Conservation (phyloP, 2,329 filamentous ascomycete genomes). For the Colletotrichum filicis region DNA sequence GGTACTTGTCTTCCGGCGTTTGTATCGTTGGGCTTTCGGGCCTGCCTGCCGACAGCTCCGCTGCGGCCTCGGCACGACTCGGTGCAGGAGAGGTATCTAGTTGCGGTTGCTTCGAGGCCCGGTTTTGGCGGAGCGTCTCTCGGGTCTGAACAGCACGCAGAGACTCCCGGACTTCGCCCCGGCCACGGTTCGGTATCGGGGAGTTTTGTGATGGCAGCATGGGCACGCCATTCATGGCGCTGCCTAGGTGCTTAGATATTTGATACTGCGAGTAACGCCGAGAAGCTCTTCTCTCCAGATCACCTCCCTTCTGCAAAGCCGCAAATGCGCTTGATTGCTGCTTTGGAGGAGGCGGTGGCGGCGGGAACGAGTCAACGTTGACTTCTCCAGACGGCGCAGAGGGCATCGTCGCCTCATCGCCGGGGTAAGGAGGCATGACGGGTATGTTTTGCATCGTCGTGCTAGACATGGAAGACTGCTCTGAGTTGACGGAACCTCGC, state of each 20-base stretch:
- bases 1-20: conserved; percentile 74
- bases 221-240: conserved; percentile 83
- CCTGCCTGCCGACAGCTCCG: conserved; percentile 11
- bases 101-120: conserved; percentile 52
- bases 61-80: conserved; percentile 64
- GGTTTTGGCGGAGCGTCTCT: conserved; percentile 60
- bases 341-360: conserved; percentile 75
- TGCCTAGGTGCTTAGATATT: conserved; percentile 91
- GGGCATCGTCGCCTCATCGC: conserved; percentile 58
- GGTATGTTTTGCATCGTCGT: conserved; percentile 81
- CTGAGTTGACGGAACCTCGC: conserved; percentile 61
- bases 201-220: conserved; percentile 87
- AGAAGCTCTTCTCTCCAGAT: conserved; percentile 91
- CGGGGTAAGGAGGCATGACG: conserved; percentile 77
- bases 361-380: conserved; percentile 74
- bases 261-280: conserved; percentile 96
- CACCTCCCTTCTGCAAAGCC: conserved; percentile 89
- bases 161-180: conserved; percentile 83
- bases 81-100: conserved; percentile 71
- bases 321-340: conserved; percentile 91
- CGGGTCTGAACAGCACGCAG: conserved; percentile 74
- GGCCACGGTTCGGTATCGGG: conserved; percentile 85
- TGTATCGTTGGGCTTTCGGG: conserved; percentile 60
- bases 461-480: conserved; percentile 78
- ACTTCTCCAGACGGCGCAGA: conserved; percentile 53